Evolutionary conservation across 2,329 filamentous ascomycete genomes (phyloP).

Genomic region (Nemania diffusa): DNA sequence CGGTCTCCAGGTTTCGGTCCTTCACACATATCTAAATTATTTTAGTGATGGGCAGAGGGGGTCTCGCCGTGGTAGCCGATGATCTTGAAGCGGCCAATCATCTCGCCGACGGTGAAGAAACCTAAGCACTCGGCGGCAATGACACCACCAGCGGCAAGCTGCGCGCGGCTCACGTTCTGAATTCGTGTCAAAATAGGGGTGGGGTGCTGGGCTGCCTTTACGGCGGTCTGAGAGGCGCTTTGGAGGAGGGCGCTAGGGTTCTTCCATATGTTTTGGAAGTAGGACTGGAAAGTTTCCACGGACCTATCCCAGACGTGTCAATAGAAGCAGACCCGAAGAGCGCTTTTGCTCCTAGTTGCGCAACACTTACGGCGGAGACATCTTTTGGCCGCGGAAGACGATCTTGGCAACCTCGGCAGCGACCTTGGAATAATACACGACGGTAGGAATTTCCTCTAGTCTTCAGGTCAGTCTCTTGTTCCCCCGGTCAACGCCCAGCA

Average conservation of each 20-base stretch:
- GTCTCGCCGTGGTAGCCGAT: conserved; percentile 86
- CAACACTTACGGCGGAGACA: conserved; percentile 90
- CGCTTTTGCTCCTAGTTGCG: neutral
- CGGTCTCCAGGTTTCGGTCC: conserved; percentile 29
- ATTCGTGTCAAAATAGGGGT: conserved; percentile 56
- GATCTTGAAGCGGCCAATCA: conserved; percentile 94
- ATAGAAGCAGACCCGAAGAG: conserved; percentile 9
- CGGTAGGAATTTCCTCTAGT: conserved; percentile 83
- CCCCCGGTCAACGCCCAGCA: neutral
- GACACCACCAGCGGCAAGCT: conserved; percentile 79
- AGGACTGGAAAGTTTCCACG: conserved; percentile 83
- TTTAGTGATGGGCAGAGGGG: conserved; percentile 68
- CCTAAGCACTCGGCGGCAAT: conserved; percentile 87
- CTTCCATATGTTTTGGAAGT: conserved; percentile 81
- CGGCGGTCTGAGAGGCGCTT: conserved; percentile 54
- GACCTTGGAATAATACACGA: conserved; percentile 92
- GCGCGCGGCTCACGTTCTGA: conserved; percentile 75
- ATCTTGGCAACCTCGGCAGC: conserved; percentile 88
- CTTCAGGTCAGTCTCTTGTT: conserved; percentile 34
- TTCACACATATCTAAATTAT: conserved; percentile 25
- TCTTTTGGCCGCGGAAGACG: conserved; percentile 87
- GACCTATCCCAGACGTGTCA: conserved; percentile 63
- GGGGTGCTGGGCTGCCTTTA: conserved; percentile 61
- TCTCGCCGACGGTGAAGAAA: conserved; percentile 98
- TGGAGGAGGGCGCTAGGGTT: conserved; percentile 72